Percentiles rank a stretch among this genome's conserved stretches.
Evolutionary conservation across 23 red algal species (phyloP).

Genomic region (Gracilariopsis chorda): DNA sequence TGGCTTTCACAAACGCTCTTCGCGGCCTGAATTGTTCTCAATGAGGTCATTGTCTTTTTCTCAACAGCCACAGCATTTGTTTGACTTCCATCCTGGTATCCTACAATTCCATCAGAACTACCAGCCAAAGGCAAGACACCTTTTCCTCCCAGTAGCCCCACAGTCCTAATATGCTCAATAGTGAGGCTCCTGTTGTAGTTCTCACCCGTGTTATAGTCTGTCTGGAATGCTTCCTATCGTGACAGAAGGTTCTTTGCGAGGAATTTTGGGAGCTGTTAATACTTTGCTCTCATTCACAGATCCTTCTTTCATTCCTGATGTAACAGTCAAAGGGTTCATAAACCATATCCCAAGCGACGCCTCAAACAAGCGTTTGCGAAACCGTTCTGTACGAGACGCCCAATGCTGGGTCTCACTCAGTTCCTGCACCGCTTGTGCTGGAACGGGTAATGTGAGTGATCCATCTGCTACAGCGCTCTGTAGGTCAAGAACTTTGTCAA

Average conservation of each 20-base stretch:
- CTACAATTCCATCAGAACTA: conserved; percentile 2
- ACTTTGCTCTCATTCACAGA: background rate
- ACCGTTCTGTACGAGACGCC: background rate
- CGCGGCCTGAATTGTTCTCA: background rate
- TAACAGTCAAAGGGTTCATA: background rate
- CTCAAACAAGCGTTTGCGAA: background rate
- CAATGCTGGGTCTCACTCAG: background rate
- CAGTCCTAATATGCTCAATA: background rate
- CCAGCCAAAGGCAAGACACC: background rate
- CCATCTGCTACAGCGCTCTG: background rate
- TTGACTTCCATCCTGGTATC: background rate
- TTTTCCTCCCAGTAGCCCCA: background rate
- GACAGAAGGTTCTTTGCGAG: background rate
- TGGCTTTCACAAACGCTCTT: background rate
- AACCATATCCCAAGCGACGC: background rate
- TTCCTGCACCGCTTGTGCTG: background rate
- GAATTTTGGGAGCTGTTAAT: background rate
- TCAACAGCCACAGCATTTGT: background rate
- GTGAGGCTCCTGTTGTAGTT: no score
- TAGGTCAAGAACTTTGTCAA: background rate
- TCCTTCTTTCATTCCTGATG: background rate
- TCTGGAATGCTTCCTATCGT: background rate
- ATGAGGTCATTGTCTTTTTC: background rate
- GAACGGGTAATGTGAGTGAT: background rate
- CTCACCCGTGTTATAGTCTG: no score